Percentiles rank a stretch among this genome's conserved stretches.
phyloP scores from a whole-genome alignment of 805 yeast species.

The Pichia phayaonensis region DNA sequence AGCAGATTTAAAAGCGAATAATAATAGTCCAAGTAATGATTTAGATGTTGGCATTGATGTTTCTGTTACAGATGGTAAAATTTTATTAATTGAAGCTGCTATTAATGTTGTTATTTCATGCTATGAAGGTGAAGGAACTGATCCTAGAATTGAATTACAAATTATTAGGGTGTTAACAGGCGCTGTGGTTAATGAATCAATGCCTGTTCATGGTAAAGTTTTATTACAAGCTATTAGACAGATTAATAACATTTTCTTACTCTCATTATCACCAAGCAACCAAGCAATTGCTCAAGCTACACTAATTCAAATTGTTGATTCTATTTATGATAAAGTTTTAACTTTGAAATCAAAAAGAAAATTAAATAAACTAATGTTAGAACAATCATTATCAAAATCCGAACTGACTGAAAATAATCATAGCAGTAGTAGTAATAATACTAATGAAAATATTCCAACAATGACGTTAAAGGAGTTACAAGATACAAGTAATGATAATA shows the following conservation, averaged over 20 bases:
- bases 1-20: slow-evolving; percentile 15
- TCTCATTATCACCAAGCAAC: slow-evolving; percentile 72
- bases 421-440: neutral
- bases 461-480: slow-evolving; percentile 58
- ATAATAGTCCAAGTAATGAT: slow-evolving; percentile 17
- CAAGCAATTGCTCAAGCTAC: slow-evolving; percentile 96
- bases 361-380: neutral
- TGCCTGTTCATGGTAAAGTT: slow-evolving; percentile 86
- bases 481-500: slow-evolving; percentile 45
- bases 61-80: slow-evolving; percentile 25
- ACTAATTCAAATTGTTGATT: slow-evolving; percentile 80
- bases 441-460: slow-evolving; percentile 1
- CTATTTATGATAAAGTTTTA: slow-evolving; percentile 67
- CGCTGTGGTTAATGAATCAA: slow-evolving; percentile 70
- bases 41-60: slow-evolving; percentile 42
- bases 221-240: slow-evolving; percentile 86
- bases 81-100: slow-evolving; percentile 68
- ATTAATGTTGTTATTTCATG: slow-evolving; percentile 78
- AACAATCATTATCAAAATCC: neutral
- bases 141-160: slow-evolving; percentile 82
- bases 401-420: neutral
- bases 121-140: slow-evolving; percentile 89
- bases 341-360: neutral
- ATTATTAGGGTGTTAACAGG: slow-evolving; percentile 87
- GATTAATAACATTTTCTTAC: slow-evolving; percentile 84